Conservation (phyloP, 768 basidiomycete species). For the Omphalotus guepiniiformis region DNA sequence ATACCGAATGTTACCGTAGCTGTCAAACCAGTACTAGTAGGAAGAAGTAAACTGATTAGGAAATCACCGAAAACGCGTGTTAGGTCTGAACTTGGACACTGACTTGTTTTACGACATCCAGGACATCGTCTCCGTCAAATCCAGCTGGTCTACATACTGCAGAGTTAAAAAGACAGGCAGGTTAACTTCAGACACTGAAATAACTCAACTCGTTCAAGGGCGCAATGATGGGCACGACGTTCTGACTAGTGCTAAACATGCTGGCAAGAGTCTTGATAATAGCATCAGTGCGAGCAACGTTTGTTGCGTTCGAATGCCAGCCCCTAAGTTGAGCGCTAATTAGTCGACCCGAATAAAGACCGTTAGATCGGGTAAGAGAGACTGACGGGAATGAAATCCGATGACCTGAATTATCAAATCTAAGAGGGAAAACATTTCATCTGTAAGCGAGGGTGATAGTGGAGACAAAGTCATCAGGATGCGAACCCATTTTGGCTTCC, state of each 20-base stretch:
- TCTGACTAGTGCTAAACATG: slow-evolving; percentile 35
- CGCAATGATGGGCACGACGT: slow-evolving; percentile 62
- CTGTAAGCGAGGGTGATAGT: neutral
- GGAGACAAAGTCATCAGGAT: slow-evolving; percentile 1
- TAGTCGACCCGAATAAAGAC: neutral
- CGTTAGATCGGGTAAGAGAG: neutral
- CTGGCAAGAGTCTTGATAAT: slow-evolving; percentile 61
- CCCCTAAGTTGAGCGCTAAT: slow-evolving; percentile 7
- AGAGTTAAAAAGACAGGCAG: neutral
- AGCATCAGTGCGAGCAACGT: slow-evolving; percentile 62
- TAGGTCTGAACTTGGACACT: neutral
- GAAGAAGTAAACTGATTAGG: neutral
- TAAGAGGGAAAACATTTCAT: neutral
- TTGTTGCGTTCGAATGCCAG: slow-evolving; percentile 66
- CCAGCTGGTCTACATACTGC: neutral
- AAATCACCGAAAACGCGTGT: neutral
- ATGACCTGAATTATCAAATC: slow-evolving; percentile 82
- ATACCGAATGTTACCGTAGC: slow-evolving; percentile 71
- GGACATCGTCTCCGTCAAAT: slow-evolving; percentile 1
- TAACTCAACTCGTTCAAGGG: slow-evolving; percentile 72
- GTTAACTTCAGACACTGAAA: too few relatives aligned
- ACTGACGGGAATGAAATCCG: slow-evolving; percentile 50
- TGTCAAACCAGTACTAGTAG: slow-evolving; percentile 67
- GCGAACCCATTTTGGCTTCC: slow-evolving; percentile 80
- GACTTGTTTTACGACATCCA: slow-evolving; percentile 1